Conservation (phyloP, 768 basidiomycete genomes). For the Psilocybe azurescens region DNA sequence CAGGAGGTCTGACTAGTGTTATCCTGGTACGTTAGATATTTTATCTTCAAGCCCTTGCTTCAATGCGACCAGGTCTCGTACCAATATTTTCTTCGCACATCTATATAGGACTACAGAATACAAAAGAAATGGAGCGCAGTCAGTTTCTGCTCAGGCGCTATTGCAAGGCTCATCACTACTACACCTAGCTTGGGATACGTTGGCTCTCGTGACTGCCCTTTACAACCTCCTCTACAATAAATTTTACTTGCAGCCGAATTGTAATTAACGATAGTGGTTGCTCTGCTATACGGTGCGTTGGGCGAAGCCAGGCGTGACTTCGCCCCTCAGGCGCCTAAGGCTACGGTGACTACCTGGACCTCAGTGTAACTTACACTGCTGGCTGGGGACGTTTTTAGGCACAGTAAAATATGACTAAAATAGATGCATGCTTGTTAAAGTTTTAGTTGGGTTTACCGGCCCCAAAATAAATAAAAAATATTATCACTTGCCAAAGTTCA, state of each 20-base stretch:
- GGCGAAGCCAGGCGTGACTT: constrained; percentile 87
- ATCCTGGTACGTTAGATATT: constrained; percentile 56
- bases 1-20: constrained; percentile 90
- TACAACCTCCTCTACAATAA: not conserved
- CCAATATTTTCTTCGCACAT: too few species aligned
- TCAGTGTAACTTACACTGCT: too few species aligned
- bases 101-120: constrained; percentile 39
- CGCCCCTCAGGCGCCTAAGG: constrained; percentile 81
- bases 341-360: constrained; percentile 77
- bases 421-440: too few species aligned
- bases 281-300: constrained; percentile 82
- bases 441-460: too few species aligned
- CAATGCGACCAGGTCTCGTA: constrained; percentile 62
- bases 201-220: constrained; percentile 60
- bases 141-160: constrained; percentile 93
- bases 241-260: too few species aligned
- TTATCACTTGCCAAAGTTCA: too few species aligned
- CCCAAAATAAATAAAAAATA: too few species aligned
- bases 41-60: not conserved
- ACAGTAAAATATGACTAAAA: too few species aligned
- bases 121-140: constrained; percentile 90
- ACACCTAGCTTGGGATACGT: constrained; percentile 83
- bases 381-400: too few species aligned
- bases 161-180: constrained; percentile 88
- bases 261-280: constrained; percentile 53